These are phyloP conservation scores for Hyphopichia fennica DNA, from an alignment of 1,139 yeast genomes.

Conservation along the genomic window DNA sequence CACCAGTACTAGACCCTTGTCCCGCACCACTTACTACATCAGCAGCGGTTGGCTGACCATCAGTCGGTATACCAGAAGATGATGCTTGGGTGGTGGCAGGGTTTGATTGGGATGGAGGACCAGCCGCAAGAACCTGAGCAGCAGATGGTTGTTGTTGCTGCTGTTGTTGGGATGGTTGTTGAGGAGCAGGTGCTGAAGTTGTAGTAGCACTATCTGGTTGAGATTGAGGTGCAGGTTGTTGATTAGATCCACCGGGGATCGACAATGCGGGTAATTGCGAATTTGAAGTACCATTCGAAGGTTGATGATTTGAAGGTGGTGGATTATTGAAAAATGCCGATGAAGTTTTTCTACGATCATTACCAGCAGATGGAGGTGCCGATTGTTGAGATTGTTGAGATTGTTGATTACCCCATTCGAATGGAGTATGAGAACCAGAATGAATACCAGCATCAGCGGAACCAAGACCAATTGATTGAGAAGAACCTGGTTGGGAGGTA, in stretches of 20 bases:
- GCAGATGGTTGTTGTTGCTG: conserved; percentile 9
- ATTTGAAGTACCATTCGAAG: background rate
- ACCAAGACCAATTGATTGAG: conserved; percentile 11
- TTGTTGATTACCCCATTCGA: conserved; percentile 29
- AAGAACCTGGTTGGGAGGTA: conserved; percentile 6
- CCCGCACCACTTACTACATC: background rate
- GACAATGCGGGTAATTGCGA: background rate
- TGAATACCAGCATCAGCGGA: conserved; percentile 8
- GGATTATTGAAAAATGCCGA: conserved; percentile 32
- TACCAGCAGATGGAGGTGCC: conserved; percentile 1
- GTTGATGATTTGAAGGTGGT: background rate
- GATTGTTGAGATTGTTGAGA: conserved; percentile 3
- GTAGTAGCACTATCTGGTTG: conserved; percentile 12
- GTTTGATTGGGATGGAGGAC: conserved; percentile 10
- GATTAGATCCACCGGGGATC: background rate
- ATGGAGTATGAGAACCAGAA: conserved; percentile 40
- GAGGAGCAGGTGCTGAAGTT: background rate
- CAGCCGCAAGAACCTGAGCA: conserved; percentile 12
- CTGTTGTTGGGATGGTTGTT: background rate
- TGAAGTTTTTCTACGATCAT: conserved; percentile 33
- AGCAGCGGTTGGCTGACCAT: conserved; percentile 6
- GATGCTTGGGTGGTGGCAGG: conserved; percentile 4
- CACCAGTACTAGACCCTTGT: background rate
- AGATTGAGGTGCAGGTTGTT: conserved; percentile 5
- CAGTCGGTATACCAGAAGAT: conserved; percentile 13